A percentile compares a stretch with the other conserved stretches of the same genome.
These are phyloP conservation scores for Vickermania spadyakhi DNA, from an alignment of 208 protist species.

Conservation along the genomic window DNA sequence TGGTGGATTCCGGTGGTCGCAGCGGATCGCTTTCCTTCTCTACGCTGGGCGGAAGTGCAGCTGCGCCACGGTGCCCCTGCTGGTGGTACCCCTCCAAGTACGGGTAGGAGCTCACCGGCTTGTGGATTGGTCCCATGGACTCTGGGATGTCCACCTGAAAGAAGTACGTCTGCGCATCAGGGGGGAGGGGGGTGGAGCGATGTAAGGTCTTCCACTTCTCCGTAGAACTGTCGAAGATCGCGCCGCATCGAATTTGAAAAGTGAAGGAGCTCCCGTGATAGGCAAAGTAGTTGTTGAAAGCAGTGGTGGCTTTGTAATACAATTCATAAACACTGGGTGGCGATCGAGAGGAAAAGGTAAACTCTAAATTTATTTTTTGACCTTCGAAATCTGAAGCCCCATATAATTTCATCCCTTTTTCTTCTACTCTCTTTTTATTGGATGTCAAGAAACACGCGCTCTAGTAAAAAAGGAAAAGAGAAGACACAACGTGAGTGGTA, in stretches of 20 bases:
- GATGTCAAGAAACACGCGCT: too few species aligned
- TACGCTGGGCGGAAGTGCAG: background rate
- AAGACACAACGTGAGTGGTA: too few species aligned
- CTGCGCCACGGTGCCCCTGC: background rate
- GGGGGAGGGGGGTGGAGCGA: slow-evolving; percentile 26
- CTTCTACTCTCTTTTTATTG: too few species aligned
- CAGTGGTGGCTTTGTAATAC: slow-evolving; percentile 10
- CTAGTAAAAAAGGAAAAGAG: too few species aligned
- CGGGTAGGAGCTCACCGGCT: background rate
- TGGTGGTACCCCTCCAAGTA: background rate
- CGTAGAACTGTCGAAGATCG: slow-evolving; percentile 38
- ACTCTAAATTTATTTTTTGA: slow-evolving; percentile 56
- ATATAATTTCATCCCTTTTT: slow-evolving; percentile 11
- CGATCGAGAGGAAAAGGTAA: slow-evolving; percentile 22
- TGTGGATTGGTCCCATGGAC: slow-evolving; percentile 16
- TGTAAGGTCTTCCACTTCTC: slow-evolving; percentile 50
- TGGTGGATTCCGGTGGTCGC: background rate
- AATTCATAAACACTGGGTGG: slow-evolving; percentile 17
- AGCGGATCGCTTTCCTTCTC: background rate
- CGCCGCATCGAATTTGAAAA: slow-evolving; percentile 18
- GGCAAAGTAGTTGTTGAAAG: slow-evolving; percentile 21
- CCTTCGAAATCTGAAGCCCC: slow-evolving; percentile 56
- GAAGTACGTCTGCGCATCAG: slow-evolving; percentile 61
- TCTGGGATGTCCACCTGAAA: slow-evolving; percentile 52
- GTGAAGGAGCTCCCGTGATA: background rate